Evolutionary conservation across 139 green algal genomes (phyloP).

Genomic region (Chlamydomonas incerta): DNA sequence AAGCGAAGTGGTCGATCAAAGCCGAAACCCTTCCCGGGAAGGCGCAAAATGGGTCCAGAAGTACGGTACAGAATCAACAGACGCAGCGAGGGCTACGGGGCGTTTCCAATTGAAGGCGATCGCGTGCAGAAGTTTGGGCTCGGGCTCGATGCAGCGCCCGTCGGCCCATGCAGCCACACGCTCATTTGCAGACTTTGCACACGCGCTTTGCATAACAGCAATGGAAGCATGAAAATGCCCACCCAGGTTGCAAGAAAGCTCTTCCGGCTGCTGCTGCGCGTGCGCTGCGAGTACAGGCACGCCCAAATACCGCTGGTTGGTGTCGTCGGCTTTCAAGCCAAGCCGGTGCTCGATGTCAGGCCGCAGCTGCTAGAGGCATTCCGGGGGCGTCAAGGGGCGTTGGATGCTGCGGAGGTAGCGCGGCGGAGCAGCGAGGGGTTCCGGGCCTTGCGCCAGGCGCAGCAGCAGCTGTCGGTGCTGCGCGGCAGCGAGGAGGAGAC

Average conservation of each 20-base stretch:
- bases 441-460: conserved; percentile 7
- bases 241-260: not conserved
- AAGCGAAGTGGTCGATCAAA: too few species aligned
- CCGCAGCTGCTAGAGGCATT: not conserved
- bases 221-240: not conserved
- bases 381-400: not conserved
- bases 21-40: too few species aligned
- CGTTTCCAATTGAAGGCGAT: too few species aligned
- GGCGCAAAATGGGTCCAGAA: too few species aligned
- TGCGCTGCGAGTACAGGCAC: not conserved
- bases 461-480: conserved; percentile 23
- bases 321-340: not conserved
- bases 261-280: conserved; percentile 1
- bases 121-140: too few species aligned
- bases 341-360: not conserved
- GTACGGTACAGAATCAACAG: too few species aligned
- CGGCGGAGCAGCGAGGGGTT: conserved; percentile 5
- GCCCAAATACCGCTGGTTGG: conserved; percentile 21
- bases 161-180: too few species aligned
- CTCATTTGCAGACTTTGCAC: too few species aligned
- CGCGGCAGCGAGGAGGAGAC: conserved; percentile 13
- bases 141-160: too few species aligned
- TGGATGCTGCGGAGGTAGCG: not conserved
- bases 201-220: too few species aligned
- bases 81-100: too few species aligned